These are phyloP conservation scores for Trichoderma afroharzianum DNA, from an alignment of 2,329 filamentous ascomycete species.

Conservation along the genomic window DNA sequence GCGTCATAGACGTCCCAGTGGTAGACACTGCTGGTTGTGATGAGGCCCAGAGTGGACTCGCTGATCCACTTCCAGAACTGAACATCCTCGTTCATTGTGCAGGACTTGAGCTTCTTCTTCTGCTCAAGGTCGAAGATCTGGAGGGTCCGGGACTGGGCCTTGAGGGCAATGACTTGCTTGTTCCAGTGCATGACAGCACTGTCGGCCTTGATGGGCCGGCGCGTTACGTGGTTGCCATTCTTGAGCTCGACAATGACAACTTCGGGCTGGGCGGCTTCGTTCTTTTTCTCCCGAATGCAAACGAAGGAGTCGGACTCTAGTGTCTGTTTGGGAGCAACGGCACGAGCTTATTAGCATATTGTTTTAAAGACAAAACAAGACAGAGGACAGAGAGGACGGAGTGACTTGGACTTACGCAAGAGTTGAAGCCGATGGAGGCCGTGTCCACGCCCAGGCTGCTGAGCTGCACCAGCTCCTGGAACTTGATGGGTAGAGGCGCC, in stretches of 20 bases:
- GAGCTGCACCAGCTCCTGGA: conserved; percentile 81
- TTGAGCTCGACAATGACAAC: conserved; percentile 98
- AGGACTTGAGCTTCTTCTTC: conserved; percentile 95
- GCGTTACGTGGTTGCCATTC: conserved; percentile 92
- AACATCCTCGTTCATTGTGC: conserved; percentile 94
- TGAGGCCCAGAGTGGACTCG: conserved; percentile 79
- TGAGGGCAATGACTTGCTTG: conserved; percentile 92
- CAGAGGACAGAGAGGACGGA: not conserved
- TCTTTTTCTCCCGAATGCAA: conserved; percentile 92
- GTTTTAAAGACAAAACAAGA: not conserved
- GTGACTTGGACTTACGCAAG: conserved; percentile 57
- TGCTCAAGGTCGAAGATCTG: conserved; percentile 95
- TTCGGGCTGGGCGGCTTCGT: conserved; percentile 78
- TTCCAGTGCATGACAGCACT: conserved; percentile 99
- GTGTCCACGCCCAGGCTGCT: conserved; percentile 46
- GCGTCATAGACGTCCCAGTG: conserved; percentile 97
- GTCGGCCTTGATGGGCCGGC: conserved; percentile 95
- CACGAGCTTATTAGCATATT: not conserved
- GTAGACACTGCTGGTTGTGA: conserved; percentile 87
- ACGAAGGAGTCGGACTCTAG: conserved; percentile 97
- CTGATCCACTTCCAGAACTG: conserved; percentile 99
- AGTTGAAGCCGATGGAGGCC: conserved; percentile 69
- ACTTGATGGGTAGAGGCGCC: conserved; percentile 83
- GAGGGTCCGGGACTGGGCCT: conserved; percentile 87
- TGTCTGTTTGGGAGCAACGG: conserved; percentile 58